Conservation (phyloP, 495 filamentous ascomycete species). For the Penicillium turbatum region DNA sequence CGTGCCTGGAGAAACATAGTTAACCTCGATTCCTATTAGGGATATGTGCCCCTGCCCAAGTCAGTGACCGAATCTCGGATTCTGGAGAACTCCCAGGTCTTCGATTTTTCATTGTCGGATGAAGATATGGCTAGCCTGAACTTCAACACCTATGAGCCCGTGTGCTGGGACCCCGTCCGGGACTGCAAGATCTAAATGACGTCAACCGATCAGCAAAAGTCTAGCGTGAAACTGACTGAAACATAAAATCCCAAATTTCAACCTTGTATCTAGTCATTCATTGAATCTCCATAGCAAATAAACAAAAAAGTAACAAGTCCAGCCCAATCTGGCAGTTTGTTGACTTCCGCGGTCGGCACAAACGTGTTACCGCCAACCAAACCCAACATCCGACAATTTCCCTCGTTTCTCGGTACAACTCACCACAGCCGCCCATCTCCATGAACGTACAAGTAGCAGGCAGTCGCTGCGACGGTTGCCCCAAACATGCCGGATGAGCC, state of each 20-base stretch:
- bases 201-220: constrained; percentile 12
- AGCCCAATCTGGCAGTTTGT: constrained; percentile 26
- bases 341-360: constrained; percentile 28
- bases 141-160: constrained; percentile 55
- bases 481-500: constrained; percentile 35
- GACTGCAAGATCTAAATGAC: constrained; percentile 27
- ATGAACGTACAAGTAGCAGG: constrained; percentile 16
- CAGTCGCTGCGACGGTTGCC: constrained; percentile 21
- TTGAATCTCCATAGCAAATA: no score
- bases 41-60: constrained; percentile 61
- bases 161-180: constrained; percentile 70
- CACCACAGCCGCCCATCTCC: constrained; percentile 9
- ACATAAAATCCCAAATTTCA: no score
- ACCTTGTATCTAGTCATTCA: no score
- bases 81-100: constrained; percentile 70
- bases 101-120: constrained; percentile 69
- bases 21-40: constrained; percentile 58
- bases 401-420: background rate
- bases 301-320: no score
- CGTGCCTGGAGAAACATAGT: constrained; percentile 26
- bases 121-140: constrained; percentile 55
- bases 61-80: constrained; percentile 57
- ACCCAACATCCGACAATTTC: background rate
- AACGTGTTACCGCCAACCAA: constrained; percentile 30
- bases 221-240: constrained; percentile 9